These are phyloP conservation scores for Sporothrix dimorphospora DNA, from an alignment of 2,329 filamentous ascomycete species.

Conservation along the genomic window DNA sequence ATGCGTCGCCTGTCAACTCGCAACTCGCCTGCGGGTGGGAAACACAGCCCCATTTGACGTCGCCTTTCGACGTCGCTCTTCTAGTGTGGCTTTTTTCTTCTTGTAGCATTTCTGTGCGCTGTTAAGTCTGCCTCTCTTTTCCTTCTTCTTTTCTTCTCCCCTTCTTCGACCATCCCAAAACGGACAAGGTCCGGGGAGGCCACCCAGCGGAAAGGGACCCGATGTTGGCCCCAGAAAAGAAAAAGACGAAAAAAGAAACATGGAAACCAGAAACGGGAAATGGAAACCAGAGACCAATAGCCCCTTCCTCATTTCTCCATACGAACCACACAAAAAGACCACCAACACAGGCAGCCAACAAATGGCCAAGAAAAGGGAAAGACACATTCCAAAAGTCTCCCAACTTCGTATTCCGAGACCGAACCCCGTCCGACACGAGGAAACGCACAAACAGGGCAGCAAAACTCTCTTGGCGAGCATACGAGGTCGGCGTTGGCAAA, in stretches of 20 bases:
- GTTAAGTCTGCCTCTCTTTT: background rate
- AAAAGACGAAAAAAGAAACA: background rate
- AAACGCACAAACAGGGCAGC: background rate
- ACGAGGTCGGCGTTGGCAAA: background rate
- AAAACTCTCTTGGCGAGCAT: background rate
- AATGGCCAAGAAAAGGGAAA: background rate
- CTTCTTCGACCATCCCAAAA: background rate
- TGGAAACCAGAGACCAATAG: background rate
- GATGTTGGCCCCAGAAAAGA: background rate
- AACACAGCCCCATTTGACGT: background rate
- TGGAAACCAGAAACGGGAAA: background rate
- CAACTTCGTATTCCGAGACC: constrained; percentile 15
- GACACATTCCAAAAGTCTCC: background rate
- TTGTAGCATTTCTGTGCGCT: no score
- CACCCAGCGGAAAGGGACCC: background rate
- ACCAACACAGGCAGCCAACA: background rate
- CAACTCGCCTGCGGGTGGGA: background rate
- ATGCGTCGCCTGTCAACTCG: background rate
- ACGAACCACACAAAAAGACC: background rate
- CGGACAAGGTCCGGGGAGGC: background rate
- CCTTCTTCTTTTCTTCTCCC: background rate
- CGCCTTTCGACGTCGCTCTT: background rate
- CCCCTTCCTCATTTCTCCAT: background rate
- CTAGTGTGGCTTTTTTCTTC: background rate
- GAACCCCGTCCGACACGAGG: background rate